A percentile compares a stretch with the other conserved stretches of the same genome.
Conservation (phyloP, 768 basidiomycete species). For the Tricholomella constricta region DNA sequence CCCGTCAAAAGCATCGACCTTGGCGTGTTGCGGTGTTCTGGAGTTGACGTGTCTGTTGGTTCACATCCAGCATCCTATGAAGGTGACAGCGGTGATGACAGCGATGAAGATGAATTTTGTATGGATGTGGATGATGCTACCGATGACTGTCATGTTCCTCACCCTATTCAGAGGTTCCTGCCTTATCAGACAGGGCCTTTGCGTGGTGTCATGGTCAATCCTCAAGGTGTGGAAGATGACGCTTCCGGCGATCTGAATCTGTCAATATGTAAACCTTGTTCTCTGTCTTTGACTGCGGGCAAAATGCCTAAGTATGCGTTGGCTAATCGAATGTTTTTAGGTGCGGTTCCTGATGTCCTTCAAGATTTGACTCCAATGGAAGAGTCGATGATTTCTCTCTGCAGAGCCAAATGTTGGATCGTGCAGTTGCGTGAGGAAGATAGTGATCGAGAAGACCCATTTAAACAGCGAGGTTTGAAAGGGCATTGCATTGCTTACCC, state of each 20-base stretch:
- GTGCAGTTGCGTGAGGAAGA: conserved; percentile 31
- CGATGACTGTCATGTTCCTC: no score
- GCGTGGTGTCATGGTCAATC: neutral
- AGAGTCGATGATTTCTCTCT: conserved; percentile 40
- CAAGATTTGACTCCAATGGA: conserved; percentile 37
- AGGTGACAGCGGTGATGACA: no score
- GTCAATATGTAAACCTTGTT: conserved; percentile 25
- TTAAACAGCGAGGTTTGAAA: conserved; percentile 31
- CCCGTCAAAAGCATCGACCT: no score
- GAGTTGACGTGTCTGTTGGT: no score
- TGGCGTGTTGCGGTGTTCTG: no score
- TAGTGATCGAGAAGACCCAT: neutral
- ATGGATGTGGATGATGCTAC: no score
- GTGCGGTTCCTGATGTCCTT: conserved; percentile 30
- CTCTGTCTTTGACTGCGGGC: conserved; percentile 2
- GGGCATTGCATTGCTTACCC: conserved; percentile 46
- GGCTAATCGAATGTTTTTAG: conserved; percentile 33
- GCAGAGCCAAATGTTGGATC: conserved; percentile 37
- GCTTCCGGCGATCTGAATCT: neutral
- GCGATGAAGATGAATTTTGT: no score
- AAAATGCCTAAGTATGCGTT: conserved; percentile 29
- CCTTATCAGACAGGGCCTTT: neutral
- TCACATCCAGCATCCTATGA: no score
- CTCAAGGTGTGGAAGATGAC: neutral
- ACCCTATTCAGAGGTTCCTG: no score